phyloP scores from a whole-genome alignment of 2,329 filamentous ascomycete species.

The Tolypocladium capitatum region DNA sequence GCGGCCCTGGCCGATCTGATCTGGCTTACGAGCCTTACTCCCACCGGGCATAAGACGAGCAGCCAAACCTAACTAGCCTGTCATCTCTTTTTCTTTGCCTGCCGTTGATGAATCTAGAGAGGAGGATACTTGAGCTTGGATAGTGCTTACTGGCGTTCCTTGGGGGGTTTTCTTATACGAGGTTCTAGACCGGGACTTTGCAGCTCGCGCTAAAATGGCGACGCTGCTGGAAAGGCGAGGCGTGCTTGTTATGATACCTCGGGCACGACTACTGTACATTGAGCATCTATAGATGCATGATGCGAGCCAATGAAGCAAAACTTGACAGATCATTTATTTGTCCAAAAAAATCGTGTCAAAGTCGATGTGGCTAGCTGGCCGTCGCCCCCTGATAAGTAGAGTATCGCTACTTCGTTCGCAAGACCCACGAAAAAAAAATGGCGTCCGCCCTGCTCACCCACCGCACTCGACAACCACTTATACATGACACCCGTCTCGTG shows the following conservation, averaged over 20 bases:
- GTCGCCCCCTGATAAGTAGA: too few relatives aligned
- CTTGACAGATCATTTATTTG: too few relatives aligned
- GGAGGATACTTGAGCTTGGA: not conserved
- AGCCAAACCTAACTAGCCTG: not conserved
- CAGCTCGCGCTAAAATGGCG: not conserved
- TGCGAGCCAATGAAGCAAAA: not conserved
- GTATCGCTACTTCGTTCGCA: too few relatives aligned
- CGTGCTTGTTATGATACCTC: not conserved
- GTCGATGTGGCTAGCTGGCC: not conserved
- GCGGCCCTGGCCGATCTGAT: constrained; percentile 30
- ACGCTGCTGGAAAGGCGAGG: not conserved
- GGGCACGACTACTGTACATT: not conserved
- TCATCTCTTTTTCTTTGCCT: not conserved
- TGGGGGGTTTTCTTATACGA: not conserved
- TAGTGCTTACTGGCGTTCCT: not conserved
- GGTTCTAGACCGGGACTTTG: not conserved
- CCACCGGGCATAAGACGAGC: constrained; percentile 34
- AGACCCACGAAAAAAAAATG: constrained; percentile 1
- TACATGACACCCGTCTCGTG: not conserved
- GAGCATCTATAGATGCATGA: constrained; percentile 2
- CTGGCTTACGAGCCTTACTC: constrained; percentile 53
- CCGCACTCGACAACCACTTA: not conserved
- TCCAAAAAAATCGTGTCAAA: not conserved
- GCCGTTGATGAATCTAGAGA: not conserved
- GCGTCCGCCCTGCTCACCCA: not conserved